Base-by-base conservation (phyloP, 1,284 basidiomycete genomes). In the Puccinia hordei region DNA sequence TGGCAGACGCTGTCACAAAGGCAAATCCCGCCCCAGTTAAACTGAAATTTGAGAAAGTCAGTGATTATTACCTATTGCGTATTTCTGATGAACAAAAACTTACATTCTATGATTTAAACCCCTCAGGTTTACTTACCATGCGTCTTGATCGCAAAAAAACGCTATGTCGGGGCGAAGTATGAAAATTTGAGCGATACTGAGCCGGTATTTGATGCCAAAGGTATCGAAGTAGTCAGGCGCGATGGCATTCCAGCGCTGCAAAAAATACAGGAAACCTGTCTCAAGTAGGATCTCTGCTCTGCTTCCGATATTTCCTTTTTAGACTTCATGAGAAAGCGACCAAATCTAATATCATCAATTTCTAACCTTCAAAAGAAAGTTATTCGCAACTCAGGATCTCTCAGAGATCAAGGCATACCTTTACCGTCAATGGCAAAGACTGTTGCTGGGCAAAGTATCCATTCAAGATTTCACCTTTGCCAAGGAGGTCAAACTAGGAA, bases 101-200 rank as follows among this genome's bases (percentile, higher is more conserved):
- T 22, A 46, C 81, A 57, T 65, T 74, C 10, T 8, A 35, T 69
- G 46, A 46, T 75, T 66, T 22, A 27, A 13, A 30, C 79, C 30
- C 0, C 17, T 15, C 82, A 94, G 93, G 93, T 98, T 4, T 99
- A 98, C 86, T 89, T 95, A 73, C 95, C 94, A 1, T 95, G 92
- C 82, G 90, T 98, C 0, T 88, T 99, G 30, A 89, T 98, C 88
- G 94, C 95, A 0, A 99, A 99, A 88, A 98, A 98, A 85, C 90
- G 95, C 81, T 98, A 98, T 83, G 95, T 97, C 12, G 96, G 96
- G 1, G 95, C 93, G 88, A 97, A 95, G 85, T 98, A 92, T 83
- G 97, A 99, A 85, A 89, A 87, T 76, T 89, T 91, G 0, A 91
- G 94, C 82, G 93, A 97, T 22, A 85, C 82, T 0, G 90, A 92